These are phyloP conservation scores for Torrubiella hemipterigena DNA, from an alignment of 2,329 filamentous ascomycete genomes.

Conservation along the genomic window DNA sequence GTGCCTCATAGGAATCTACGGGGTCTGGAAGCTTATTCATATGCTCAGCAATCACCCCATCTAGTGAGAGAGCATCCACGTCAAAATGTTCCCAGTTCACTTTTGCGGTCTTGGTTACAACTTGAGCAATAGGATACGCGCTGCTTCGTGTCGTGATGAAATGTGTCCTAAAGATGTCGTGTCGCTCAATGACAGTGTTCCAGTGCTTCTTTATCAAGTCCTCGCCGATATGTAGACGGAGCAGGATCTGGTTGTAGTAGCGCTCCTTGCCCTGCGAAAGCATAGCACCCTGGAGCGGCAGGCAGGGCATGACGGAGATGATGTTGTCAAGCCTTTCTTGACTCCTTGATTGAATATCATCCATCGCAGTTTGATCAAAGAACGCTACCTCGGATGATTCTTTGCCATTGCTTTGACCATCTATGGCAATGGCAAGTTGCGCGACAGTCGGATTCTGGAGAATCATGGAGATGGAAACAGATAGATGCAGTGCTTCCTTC, in stretches of 20 bases:
- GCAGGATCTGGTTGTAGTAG: conserved; percentile 63
- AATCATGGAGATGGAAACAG: conserved; percentile 55
- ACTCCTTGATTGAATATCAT: conserved; percentile 19
- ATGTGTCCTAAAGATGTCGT: conserved; percentile 66
- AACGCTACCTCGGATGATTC: conserved; percentile 6
- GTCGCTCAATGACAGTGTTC: conserved; percentile 48
- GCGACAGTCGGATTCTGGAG: conserved; percentile 57
- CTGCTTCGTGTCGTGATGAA: conserved; percentile 55
- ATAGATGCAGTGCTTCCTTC: conserved; percentile 26
- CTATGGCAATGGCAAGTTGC: conserved; percentile 36
- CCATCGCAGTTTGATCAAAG: conserved; percentile 15
- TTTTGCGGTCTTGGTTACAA: conserved; percentile 42
- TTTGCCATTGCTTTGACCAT: neutral
- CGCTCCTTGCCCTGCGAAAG: conserved; percentile 40
- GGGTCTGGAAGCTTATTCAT: conserved; percentile 22
- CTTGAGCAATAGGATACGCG: conserved; percentile 56
- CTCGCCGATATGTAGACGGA: conserved; percentile 43
- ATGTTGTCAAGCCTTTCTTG: conserved; percentile 21
- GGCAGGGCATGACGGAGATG: conserved; percentile 61
- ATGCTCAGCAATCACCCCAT: conserved; percentile 26
- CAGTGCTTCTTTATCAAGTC: conserved; percentile 46
- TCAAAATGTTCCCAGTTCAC: conserved; percentile 27
- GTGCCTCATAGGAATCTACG: conserved; percentile 32
- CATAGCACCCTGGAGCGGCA: conserved; percentile 82
- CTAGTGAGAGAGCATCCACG: conserved; percentile 18